Evolutionary conservation across 1,139 yeast genomes (phyloP), one percentile per base, ranked within the genome.

Genomic region (Kurtzmaniella natalensis): DNA sequence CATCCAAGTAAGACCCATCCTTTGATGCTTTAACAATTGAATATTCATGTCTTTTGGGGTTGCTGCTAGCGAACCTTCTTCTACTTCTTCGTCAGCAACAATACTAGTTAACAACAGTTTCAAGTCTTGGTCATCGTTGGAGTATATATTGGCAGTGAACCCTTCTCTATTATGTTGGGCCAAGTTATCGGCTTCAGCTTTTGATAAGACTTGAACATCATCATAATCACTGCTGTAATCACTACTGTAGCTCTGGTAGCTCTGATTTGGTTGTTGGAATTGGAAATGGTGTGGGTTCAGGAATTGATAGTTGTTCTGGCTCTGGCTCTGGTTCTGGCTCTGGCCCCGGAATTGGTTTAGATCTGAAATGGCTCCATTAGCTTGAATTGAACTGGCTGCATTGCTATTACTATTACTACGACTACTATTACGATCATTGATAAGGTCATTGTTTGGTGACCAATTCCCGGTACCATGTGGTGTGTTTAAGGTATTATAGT

Each of bases 1-100:
- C 45, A 92, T 61, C 97, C 97, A 92, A 3, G 81, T 72, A 19
- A 92, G 66, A 1, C 97, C 97, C 40, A 81, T 66, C 36, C 87
- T 70, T 59, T 92, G 98, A 61, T 92, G 97, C 44, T 81, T 85
- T 54, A 88, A 59, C 18, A 87, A 62, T 27, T 72, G 72, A 7
- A 87, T 73, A 4, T 78, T 62, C 48, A 92, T 56, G 18, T 76
- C 84, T 0, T 67, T 68, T 0, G 97, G 97, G 0, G 95, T 85
- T 14, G 70, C 61, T 3, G 74, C 77, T 44, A 64, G 44, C 1
- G 64, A 72, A 25, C 62, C 63, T 15, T 53, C 57, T 10, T 36
- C 42, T 16, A 80, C 43, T 26, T 56, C 60, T 39, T 81, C 87
- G 34, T 76, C 81, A 2, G 78, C 76, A 43, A 72, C 70, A n/a